A percentile compares a stretch with the other conserved stretches of the same genome.
phyloP scores from a whole-genome alignment of 257 asterid genomes.

The Solanum medicagineum region DNA sequence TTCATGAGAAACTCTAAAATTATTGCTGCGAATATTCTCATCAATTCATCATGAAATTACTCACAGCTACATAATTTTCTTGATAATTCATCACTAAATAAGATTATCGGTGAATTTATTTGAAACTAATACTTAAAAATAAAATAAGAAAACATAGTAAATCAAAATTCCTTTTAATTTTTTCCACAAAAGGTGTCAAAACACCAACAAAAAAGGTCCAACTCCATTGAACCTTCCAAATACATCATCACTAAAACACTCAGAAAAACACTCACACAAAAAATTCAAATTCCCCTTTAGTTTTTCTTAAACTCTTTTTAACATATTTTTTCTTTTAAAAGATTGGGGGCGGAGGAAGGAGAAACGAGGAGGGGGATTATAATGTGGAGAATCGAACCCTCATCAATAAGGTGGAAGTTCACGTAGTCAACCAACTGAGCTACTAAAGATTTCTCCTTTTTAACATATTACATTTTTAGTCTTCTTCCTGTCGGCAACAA shows the following conservation, averaged over 20 bases:
- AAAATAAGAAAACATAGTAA: not conserved
- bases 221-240: not conserved
- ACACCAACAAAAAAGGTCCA: not conserved
- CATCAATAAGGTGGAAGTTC: too few relatives aligned
- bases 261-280: not conserved
- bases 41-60: too few relatives aligned
- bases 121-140: not conserved
- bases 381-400: too few relatives aligned
- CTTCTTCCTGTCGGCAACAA: conserved; percentile 4
- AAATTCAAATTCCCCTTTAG: not conserved
- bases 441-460: not conserved
- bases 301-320: not conserved
- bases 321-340: not conserved
- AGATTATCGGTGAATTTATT: not conserved
- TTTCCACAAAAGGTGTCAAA: not conserved
- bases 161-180: not conserved
- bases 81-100: too few relatives aligned
- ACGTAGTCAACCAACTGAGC: too few relatives aligned
- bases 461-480: conserved; percentile 1
- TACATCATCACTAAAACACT: not conserved
- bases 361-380: too few relatives aligned
- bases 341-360: too few relatives aligned
- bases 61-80: too few relatives aligned
- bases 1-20: too few relatives aligned
- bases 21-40: too few relatives aligned